Percentiles rank a stretch among this genome's conserved stretches.
phyloP scores from a whole-genome alignment of 208 protist genomes.

The Leptomonas pyrrhocoris region DNA sequence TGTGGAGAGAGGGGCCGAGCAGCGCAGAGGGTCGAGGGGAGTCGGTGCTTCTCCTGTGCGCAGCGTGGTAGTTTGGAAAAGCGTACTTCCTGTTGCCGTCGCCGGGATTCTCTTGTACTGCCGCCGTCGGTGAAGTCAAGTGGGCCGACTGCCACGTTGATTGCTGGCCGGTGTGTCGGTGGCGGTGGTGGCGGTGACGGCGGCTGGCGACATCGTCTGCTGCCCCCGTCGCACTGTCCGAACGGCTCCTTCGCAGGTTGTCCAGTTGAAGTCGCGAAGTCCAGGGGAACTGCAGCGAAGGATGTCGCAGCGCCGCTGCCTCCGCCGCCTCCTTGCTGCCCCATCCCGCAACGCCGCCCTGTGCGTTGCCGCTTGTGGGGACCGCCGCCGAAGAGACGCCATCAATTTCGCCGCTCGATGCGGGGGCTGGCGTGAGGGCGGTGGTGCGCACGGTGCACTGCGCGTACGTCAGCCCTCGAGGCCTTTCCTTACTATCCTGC shows the following conservation, averaged over 20 bases:
- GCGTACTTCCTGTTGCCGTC: no score
- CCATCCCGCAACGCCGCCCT: not conserved
- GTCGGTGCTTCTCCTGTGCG: not conserved
- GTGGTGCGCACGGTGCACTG: constrained; percentile 10
- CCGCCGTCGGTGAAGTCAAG: not conserved
- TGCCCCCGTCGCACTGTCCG: not conserved
- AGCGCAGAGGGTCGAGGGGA: not conserved
- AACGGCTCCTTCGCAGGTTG: no score
- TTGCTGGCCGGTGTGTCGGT: not conserved
- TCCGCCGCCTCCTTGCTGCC: not conserved
- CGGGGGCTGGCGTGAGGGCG: not conserved
- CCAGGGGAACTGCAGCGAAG: constrained; percentile 14
- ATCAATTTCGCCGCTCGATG: not conserved
- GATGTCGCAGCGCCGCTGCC: constrained; percentile 11
- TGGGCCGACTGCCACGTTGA: not conserved
- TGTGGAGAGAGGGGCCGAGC: not conserved
- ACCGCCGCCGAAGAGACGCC: not conserved
- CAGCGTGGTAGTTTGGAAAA: no score
- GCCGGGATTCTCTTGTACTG: not conserved
- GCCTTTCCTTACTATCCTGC: not conserved
- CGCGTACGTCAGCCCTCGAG: constrained; percentile 9
- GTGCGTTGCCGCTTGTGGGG: not conserved
- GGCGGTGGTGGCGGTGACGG: constrained; percentile 4
- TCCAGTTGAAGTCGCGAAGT: constrained; percentile 1
- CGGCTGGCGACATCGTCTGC: not conserved